Base-by-base conservation (phyloP, 2,329 filamentous ascomycete genomes). In the Neurospora sp. region DNA sequence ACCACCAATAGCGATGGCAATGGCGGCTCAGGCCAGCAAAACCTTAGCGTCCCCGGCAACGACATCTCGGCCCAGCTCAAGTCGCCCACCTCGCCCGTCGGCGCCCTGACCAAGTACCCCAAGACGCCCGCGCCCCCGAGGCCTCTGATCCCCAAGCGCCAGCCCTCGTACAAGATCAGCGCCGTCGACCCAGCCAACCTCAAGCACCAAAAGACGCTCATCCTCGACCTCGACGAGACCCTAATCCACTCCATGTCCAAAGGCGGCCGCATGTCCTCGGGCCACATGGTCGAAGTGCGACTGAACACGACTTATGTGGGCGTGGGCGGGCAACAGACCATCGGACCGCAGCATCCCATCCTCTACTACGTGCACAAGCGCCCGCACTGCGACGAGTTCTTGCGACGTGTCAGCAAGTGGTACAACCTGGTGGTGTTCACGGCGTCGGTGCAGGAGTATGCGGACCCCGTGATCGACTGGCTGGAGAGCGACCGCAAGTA, bases 321-420 rank as follows among this genome's bases (percentile, higher is more conserved):
- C 69, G 86, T 88, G 67, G 89, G 88, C 39, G 89, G 90, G 36
- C 86, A 89, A 74, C 84, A 88, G 23, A 86, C 85, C 28, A 82
- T 92, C 36, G 93, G 92, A 8, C 93, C 93, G 52, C 95, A 97
- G 77, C 94, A 99, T 78, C 96, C 96, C 0, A 98, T 99, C 74
- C 82, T 99, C 72, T 99, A 99, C 83, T 99, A 97, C 84, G 96
- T 99, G 68, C 96, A 99, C 82, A 98, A 99, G 82, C 90, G 96
- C 73, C 96, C 96, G 42, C 91, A 96, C 78, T 99, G 96, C 80
- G 96, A 99, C 80, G 95, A 98, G 75, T 99, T 99, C 78, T 81
- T 99, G 77, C 91, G 94, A 77, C 93, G 91, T 82, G 89, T 91
- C 81, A 81, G 83, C 84, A 97, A 97, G 82, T 99, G 96, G 96